Conservation (phyloP, 139 green algal genomes). For the Astrephomene gubernaculifera region DNA sequence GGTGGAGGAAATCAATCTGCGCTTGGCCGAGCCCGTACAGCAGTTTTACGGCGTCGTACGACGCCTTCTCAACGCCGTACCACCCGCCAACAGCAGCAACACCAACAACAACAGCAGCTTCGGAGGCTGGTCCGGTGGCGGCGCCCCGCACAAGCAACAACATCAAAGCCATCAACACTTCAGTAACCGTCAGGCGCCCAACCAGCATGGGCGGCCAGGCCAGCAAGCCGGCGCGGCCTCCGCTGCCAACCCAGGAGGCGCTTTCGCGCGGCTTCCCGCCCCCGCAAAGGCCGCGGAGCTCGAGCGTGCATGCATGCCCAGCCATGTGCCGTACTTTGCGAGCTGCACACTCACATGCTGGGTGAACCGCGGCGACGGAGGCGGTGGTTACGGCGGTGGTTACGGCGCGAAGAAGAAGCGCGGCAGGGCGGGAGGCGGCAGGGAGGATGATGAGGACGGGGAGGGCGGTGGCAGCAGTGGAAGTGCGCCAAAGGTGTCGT, state of each 20-base stretch:
- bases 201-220: background rate
- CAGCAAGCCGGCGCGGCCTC: background rate
- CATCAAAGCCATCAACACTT: background rate
- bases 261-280: background rate
- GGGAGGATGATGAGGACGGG: conserved; percentile 33
- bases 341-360: conserved; percentile 54
- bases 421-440: conserved; percentile 19
- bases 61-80: background rate
- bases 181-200: background rate
- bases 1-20: conserved; percentile 72
- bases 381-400: conserved; percentile 13
- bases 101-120: background rate
- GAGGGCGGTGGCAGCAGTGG: background rate
- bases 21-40: conserved; percentile 41
- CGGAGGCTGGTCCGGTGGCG: background rate
- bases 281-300: conserved; percentile 28
- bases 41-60: conserved; percentile 44
- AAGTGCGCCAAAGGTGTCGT: conserved; percentile 37
- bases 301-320: conserved; percentile 28
- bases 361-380: conserved; percentile 6
- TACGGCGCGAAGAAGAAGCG: conserved; percentile 35
- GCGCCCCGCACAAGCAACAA: background rate
- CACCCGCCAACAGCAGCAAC: background rate
- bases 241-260: background rate
- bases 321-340: conserved; percentile 54